phyloP scores from a whole-genome alignment of 306 rosid species.

The Casuarina equisetifolia region DNA sequence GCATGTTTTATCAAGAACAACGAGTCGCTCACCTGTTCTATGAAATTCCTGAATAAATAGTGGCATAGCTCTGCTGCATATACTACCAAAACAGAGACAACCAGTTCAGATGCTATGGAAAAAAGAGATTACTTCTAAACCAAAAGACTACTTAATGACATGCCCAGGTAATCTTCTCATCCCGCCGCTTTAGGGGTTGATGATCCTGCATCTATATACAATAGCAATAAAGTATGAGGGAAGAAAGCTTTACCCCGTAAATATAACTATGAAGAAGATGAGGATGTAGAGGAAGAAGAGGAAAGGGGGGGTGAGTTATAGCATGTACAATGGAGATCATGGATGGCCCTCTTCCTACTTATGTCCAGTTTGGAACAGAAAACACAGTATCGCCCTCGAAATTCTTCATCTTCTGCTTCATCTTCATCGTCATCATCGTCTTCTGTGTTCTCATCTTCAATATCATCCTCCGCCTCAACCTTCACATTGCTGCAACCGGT shows the following conservation, averaged over 20 bases:
- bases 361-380: constrained; percentile 67
- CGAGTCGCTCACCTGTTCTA: constrained; percentile 30
- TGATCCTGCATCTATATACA: constrained; percentile 31
- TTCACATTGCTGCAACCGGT: constrained; percentile 33
- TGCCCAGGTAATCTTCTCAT: not conserved
- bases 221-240: not conserved
- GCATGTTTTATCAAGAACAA: not conserved
- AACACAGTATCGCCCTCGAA: constrained; percentile 57
- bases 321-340: constrained; percentile 58
- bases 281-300: constrained; percentile 45
- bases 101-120: constrained; percentile 1
- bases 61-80: not conserved
- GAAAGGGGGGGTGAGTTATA: constrained; percentile 40
- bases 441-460: constrained; percentile 25
- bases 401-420: constrained; percentile 27
- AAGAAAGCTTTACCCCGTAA: constrained; percentile 12
- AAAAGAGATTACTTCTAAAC: constrained; percentile 10
- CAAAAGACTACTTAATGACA: not conserved
- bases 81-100: not conserved
- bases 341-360: constrained; percentile 46
- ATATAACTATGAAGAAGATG: constrained; percentile 40
- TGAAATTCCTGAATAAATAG: constrained; percentile 29
- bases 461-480: constrained; percentile 37
- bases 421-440: constrained; percentile 27
- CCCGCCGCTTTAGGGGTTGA: constrained; percentile 8